Evolutionary conservation across 228 moss, liverwort and hornwort species (phyloP), one percentile per base, ranked within the genome.

Genomic region (Sphagnum magellanicum): DNA sequence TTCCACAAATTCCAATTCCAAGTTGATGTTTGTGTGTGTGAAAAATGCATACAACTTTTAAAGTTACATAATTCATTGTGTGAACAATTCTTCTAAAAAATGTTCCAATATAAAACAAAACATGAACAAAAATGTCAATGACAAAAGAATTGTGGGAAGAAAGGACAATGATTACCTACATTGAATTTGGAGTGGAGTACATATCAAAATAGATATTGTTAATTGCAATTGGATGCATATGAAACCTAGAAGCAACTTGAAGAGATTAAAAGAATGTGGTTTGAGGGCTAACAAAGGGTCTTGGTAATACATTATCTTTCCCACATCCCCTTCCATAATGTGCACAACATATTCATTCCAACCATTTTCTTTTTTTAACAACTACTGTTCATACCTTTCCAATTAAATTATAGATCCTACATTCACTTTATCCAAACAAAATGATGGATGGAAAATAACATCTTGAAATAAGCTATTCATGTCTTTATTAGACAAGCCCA

Each of bases 401-500:
- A 51, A 50, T 4, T 50, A 2, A 67, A 2, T 5, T 13, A 8
- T 16, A 8, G 66, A 67, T 5, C 66, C 51, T 15, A 67, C 51
- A 51, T 49, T 51, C 5, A 67, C 15, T 7, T 67, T 51, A 9
- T 67, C 67, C 51, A 67, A 51, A 11, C 0, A 11, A 16, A 67
- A 67, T 10, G 50, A 51, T 5, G 51, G 51, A 16, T 67, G 67
- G 16, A 67, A 67, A 7, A 53, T 6, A 53, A 53, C 12, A 7
- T 53, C 8, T 7, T 12, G 7, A 53, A 53, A 53, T 7, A 52
- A 51, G 49, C 11, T 7, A 32, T 67, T 51, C 8, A 52, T 67
- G 51, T 67, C 67, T 11, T 16, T 67, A 13, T 5, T 67, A 7
- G 67, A 67, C 16, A 67, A 16, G 5, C 67, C 67, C 15, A 6